A percentile compares a stretch with the other conserved stretches of the same genome.
phyloP scores from a whole-genome alignment of 2,329 filamentous ascomycete genomes.

The Mariannaea elegans region DNA sequence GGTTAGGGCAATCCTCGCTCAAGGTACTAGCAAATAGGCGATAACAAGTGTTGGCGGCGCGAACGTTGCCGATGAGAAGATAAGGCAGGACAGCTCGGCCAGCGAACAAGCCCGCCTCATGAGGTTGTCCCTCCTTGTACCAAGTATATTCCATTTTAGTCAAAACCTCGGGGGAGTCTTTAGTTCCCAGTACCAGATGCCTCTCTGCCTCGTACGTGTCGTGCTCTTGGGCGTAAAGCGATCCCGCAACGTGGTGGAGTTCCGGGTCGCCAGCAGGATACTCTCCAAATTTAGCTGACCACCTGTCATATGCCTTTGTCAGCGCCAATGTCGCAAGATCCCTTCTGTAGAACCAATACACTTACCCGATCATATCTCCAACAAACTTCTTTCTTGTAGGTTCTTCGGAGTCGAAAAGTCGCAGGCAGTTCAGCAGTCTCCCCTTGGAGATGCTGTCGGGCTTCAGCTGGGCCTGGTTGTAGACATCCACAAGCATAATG shows the following conservation, averaged over 20 bases:
- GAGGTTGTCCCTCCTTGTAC: slow-evolving; percentile 89
- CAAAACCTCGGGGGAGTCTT: slow-evolving; percentile 84
- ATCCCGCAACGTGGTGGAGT: slow-evolving; percentile 90
- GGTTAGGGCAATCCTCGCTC: slow-evolving; percentile 53
- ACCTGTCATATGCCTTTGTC: slow-evolving; percentile 51
- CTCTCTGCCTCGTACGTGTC: slow-evolving; percentile 93
- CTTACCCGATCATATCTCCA: slow-evolving; percentile 80
- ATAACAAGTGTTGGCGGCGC: slow-evolving; percentile 85
- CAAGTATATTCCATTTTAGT: slow-evolving; percentile 89
- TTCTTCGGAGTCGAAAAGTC: slow-evolving; percentile 83
- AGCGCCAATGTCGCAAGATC: slow-evolving; percentile 8
- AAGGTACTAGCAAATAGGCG: slow-evolving; percentile 64
- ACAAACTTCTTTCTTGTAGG: slow-evolving; percentile 94
- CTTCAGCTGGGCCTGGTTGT: slow-evolving; percentile 84
- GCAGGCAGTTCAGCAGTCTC: slow-evolving; percentile 78
- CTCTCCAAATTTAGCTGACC: slow-evolving; percentile 87
- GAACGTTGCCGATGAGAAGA: slow-evolving; percentile 87
- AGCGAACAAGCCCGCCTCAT: slow-evolving; percentile 86
- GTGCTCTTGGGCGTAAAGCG: slow-evolving; percentile 90
- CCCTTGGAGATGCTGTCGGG: slow-evolving; percentile 79
- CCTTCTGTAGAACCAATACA: slow-evolving; percentile 42
- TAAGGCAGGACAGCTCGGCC: slow-evolving; percentile 91
- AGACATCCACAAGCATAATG: slow-evolving; percentile 88
- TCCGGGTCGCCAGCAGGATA: slow-evolving; percentile 93
- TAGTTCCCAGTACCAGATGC: slow-evolving; percentile 88